Evolutionary conservation across 164 flowering plant genomes (phyloP), one percentile per base, ranked within the genome.

Genomic region (Piper longum): DNA sequence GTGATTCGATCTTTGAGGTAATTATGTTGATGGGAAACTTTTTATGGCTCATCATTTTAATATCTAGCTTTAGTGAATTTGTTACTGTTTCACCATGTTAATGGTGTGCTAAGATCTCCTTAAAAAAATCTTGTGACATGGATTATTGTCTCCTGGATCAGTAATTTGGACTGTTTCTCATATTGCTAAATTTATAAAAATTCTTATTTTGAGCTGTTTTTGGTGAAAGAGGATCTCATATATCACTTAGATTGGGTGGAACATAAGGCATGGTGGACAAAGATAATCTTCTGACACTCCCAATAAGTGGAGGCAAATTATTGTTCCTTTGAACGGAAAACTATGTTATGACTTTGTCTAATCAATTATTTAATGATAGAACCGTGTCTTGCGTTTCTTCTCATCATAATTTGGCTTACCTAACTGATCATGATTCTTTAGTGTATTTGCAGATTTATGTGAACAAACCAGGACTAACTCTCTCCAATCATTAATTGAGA

Each of bases 1-100:
- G 71, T 82, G 56, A 67, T 83, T 54, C 68, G 66, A 57, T 79
- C 83, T 69, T 69, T 83, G 82, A 73, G 83, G 90, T 85, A 74
- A 4, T 39, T 44, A 5, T 6, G 48, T 11, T 44, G 11, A 5
- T 44, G 48, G 7, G 7, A 44, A 44, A 5, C 48, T 5, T 44
- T 44, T 44, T 44, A 5, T 11, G 7, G 11, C 48, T 44, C 11
- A 6, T 44, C 48, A 44, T 44, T 26, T 26, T 2, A 26, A 26
- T 26, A 26, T 26, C 36, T 44, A 44, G 48, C 48, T 44, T 44
- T 9, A 2, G 0, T 44, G 48, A 44, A 44, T 44, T 44, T 48
- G 52, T 48, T 12, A 48, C 9, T 48, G 52, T 48, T 48, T 9
- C 52, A 6, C 48, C 48, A 48, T 48, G 52, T 48, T 9, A 14